These are phyloP conservation scores for Kwoniella botswanensis DNA, from an alignment of 768 basidiomycete genomes.

Conservation along the genomic window DNA sequence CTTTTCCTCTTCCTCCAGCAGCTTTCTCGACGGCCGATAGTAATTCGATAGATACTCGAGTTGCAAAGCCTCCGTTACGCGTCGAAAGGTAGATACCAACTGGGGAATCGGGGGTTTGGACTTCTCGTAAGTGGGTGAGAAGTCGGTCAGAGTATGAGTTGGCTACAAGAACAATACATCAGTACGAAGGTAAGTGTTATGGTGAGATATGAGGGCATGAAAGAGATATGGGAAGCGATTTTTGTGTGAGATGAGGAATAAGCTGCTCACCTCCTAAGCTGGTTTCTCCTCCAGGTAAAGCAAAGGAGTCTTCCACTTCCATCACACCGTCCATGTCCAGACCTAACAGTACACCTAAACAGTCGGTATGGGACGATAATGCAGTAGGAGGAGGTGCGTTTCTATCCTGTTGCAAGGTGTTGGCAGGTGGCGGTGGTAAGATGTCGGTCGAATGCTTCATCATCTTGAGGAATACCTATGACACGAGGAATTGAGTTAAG, in stretches of 20 bases:
- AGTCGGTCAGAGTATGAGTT: conserved; percentile 86
- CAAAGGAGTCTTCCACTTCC: conserved; percentile 66
- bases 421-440: conserved; percentile 62
- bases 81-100: conserved; percentile 95
- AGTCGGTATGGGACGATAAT: conserved; percentile 56
- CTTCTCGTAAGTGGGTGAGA: conserved; percentile 75
- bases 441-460: conserved; percentile 84
- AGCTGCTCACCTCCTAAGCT: conserved; percentile 43
- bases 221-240: not conserved
- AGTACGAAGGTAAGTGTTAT: not conserved
- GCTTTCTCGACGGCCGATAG: conserved; percentile 51
- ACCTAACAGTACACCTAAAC: conserved; percentile 84
- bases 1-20: conserved; percentile 48
- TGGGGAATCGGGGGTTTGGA: conserved; percentile 85
- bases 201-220: conserved; percentile 6
- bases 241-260: not conserved
- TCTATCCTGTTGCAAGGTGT: conserved; percentile 43
- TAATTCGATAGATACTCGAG: conserved; percentile 48
- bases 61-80: conserved; percentile 60
- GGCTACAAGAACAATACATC: conserved; percentile 58
- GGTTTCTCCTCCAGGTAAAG: conserved; percentile 53
- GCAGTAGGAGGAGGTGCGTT: conserved; percentile 50
- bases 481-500: not conserved
- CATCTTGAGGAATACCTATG: conserved; percentile 87
- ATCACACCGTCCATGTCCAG: conserved; percentile 89